Base-by-base conservation (phyloP, 345 rosid genomes). In the Balakata baccata region DNA sequence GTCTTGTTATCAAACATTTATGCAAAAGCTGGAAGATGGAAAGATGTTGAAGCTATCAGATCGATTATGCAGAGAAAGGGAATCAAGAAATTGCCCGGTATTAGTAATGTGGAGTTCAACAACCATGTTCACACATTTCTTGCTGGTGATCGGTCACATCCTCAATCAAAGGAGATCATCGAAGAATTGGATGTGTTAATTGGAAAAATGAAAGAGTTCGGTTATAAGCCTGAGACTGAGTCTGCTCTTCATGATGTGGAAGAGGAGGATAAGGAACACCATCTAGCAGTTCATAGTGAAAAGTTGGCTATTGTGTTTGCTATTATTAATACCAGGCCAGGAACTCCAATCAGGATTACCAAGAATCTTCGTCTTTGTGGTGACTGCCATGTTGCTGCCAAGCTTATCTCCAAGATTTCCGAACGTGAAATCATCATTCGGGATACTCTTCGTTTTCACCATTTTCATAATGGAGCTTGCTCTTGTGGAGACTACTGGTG, bases 1-100 rank as follows among this genome's bases (percentile, higher is more conserved):
- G 92, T 89, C 64, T 80, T 91, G 83, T 78, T 91, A 68, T 91
- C 97, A 0, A 89, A 91, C 82, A 87, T 89, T 1, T 91, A 85
- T 70, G 97, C 97, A 9, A 91, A 89, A 73, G 91, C 90, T 56
- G 92, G 92, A 51, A 86, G 82, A 84, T 91, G 97, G 97, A 82
- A 86, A 68, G 87, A 84, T 47, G 92, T 91, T 9, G 81, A 81
- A 37, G 81, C 64, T 6, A 72, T 91, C 43, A 86, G 97, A 77
- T 68, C 80, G 68, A 71, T 86, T 69, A 89, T 89, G 94, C 84
- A 82, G 69, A 73, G 74, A 2, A 88, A 85, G 72, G 89, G 97
- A 52, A 64, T 91, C 46, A 87, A 73, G 79, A 91, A 89, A 81
- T 69, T 77, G 23, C 90, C 94, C 0, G 94, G 89, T 11, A 76